Conservation (phyloP, 768 basidiomycete genomes). For the Gloeopeniophorella convolvens region DNA sequence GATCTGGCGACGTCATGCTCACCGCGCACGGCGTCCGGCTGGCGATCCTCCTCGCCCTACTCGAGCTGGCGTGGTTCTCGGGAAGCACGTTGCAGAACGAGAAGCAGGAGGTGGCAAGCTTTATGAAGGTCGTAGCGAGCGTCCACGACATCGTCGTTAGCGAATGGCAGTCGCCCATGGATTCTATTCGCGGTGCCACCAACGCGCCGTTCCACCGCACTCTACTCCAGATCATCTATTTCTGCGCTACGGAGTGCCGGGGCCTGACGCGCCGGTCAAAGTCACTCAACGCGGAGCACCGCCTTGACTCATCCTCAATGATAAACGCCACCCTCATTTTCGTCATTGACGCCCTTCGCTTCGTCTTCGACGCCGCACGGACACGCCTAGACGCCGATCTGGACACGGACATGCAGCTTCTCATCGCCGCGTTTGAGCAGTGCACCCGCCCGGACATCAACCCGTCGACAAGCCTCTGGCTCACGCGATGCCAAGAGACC, state of each 20-base stretch:
- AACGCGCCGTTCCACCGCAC: conserved; percentile 71
- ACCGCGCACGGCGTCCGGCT: conserved; percentile 73
- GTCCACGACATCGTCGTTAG: conserved; percentile 63
- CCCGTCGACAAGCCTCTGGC: conserved; percentile 67
- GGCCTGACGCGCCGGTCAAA: conserved; percentile 44
- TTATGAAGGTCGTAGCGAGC: conserved; percentile 55
- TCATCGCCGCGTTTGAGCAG: conserved; percentile 80
- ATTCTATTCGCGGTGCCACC: conserved; percentile 61
- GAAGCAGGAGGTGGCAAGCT: conserved; percentile 46
- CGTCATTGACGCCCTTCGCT: conserved; percentile 58
- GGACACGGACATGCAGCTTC: conserved; percentile 74
- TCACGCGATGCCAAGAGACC: conserved; percentile 72
- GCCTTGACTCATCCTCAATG: conserved; percentile 50
- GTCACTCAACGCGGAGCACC: conserved; percentile 51
- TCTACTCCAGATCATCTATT: conserved; percentile 76
- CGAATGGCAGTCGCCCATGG: conserved; percentile 64
- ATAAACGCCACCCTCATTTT: conserved; percentile 58
- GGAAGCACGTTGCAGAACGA: conserved; percentile 37
- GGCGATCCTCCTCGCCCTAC: conserved; percentile 61
- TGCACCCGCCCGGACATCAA: conserved; percentile 65
- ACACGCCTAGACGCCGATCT: conserved; percentile 53
- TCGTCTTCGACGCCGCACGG: conserved; percentile 60
- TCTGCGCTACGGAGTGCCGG: conserved; percentile 60
- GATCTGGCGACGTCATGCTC: conserved; percentile 80
- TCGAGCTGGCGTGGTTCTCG: conserved; percentile 79